Evolutionary conservation across 306 rosid species (phyloP), one percentile per base, ranked within the genome.

Genomic region (Medicago lupulina): DNA sequence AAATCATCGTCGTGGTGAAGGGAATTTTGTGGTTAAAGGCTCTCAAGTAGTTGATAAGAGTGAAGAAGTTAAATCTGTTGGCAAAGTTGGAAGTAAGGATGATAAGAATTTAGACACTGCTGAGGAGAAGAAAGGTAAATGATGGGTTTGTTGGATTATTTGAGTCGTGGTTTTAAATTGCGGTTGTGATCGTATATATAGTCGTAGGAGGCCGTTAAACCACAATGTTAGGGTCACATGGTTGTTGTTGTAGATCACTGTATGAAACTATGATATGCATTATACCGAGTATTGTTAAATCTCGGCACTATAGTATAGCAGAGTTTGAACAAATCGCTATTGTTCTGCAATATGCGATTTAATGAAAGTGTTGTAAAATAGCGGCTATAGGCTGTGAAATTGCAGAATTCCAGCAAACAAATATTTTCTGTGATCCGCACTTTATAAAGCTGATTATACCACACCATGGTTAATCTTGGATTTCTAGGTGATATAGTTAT

Each of bases 61-160:
- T 50, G 90, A 87, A 54, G 88, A 87, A 34, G 67, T 41, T 67
- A 88, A 88, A 79, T 74, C 85, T 17, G 80, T 75, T 9, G 85
- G 77, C 10, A 88, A 88, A 67, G 78, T 79, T 76, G 92, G 81
- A 67, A 86, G 76, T 67, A 67, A 53, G 67, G 86, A 81, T 40
- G 91, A 84, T 58, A 85, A 88, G 80, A 78, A 70, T 80, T 80
- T 75, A 43, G 55, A 50, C 6, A 70, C 67, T 79, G 78, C 74
- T 43, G 91, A 83, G 79, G 88, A 86, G 73, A 85, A 67, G 58
- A 89, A 79, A 82, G 98, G 98, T 91, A 86, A 79, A 41, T 44
- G 21, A 69, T 60, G 74, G 73, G 13, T 79, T 76, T 43, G 7
- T 60, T 65, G 4, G 38, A 58, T 5, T 57, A 11, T 57, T 21